Base-by-base conservation (phyloP, 2,329 filamentous ascomycete genomes). In the Stemphylium vesicarium region DNA sequence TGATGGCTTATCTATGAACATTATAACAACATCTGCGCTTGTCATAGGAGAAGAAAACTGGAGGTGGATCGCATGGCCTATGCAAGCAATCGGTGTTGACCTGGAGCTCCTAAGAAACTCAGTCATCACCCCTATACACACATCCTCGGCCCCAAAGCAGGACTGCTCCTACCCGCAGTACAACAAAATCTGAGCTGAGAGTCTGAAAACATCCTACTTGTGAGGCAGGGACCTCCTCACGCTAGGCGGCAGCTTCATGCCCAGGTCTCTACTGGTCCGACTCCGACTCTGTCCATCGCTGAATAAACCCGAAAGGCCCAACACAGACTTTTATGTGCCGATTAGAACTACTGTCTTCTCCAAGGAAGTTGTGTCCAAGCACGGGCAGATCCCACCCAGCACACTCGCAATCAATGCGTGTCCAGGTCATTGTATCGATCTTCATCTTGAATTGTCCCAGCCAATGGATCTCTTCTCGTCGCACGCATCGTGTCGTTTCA, bases 51-150 rank as follows among this genome's bases (percentile, higher is more conserved):
- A 63, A 38, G 50, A 64, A 2, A 64, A 67, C 32, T 65, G 62
- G 59, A 29, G 56, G 10, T 68, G 62, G 50, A 63, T 73, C 35
- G 47, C 56, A 41, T 70, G 69, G 68, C 66, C 70, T 29, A 61
- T 58, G 7, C 33, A 46, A 11, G 50, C 40, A 24, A 29, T 65
- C 12, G 60, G 62, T 4, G 29, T 69, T 11, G 59, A 71, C 38
- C 47, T 69, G 26, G 41, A 64, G 10, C 43, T 9, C 38, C 41
- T 68, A 36, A 54, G 56, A 44, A 26, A 35, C 22, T n/a, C 45
- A 43, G 16, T 49, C 35, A 38, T 16, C 31, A 15, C n/a, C 29
- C 33, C 31, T 41, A 39, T 38, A 26, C 4, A 35, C 16, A 16
- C 20, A 45, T 40, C 18, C 22, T 36, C 42, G 11, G n/a, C 16